Evolutionary conservation across 768 basidiomycete genomes (phyloP), one percentile per base, ranked within the genome.

Genomic region (Strobilomyces confusus): DNA sequence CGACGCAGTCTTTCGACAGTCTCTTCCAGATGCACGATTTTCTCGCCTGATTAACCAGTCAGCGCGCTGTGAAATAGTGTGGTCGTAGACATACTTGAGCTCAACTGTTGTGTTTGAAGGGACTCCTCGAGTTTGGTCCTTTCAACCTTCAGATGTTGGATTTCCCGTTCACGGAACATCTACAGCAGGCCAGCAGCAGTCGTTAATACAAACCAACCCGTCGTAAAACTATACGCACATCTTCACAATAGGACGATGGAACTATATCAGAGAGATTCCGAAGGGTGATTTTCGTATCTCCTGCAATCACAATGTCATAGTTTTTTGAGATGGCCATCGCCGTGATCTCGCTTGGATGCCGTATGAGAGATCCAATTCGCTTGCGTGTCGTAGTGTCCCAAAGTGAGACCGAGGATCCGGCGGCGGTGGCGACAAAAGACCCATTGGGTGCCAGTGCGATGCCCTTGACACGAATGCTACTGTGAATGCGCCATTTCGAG

Each of bases 321-420:
- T 53, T 45, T 34, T 15, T 17, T 4, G 55, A 58, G 14, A 58
- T 49, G 5, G 47, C 43, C 23, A 58, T 49, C 9, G 19, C 45
- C 9, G 6, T 19, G n/a, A 52, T 5, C 1, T 7, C 0, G 13
- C 5, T 17, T 1, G 25, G 9, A 19, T 58, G 46, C 22, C 30
- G n/a, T 8, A 58, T 22, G 12, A 20, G 1, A 12, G 50, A 8
- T 23, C 55, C 58, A 1, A 58, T 46, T 42, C 30, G 23, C 9
- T 52, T 44, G 26, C 9, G 40, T 7, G 55, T 58, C 3, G 25
- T 26, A 8, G 33, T 38, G 9, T 58, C 56, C 58, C 55, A 58
- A 29, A 58, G 53, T 0, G 56, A 49, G 23, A 58, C 48, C 1
- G 47, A 49, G 5, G 45, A 32, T 1, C 29, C 20, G 7, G 14